Evolutionary conservation across 139 green algal species (phyloP).

Genomic region (Micromonas pusilla): DNA sequence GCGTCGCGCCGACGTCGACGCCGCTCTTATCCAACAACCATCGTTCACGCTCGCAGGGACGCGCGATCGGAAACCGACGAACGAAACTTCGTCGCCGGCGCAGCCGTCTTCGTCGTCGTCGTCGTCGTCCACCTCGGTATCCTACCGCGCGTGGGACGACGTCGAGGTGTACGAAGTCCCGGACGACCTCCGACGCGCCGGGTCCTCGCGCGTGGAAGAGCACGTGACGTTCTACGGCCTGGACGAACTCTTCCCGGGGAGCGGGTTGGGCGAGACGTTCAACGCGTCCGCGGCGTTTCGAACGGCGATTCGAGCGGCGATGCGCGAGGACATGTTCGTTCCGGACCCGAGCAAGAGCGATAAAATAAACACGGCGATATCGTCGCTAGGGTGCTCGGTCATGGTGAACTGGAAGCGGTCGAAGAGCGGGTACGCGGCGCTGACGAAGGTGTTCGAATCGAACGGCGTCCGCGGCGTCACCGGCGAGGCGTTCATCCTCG

Average conservation of each 20-base stretch:
- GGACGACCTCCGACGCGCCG: background rate
- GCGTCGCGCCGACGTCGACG: too few species aligned
- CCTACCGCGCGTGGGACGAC: slow-evolving; percentile 7
- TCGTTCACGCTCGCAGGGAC: background rate
- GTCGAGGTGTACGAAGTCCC: slow-evolving; percentile 7
- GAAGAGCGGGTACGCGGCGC: background rate
- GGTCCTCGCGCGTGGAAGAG: background rate
- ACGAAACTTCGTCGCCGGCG: background rate
- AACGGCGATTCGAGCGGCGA: background rate
- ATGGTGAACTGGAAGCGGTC: slow-evolving; percentile 11
- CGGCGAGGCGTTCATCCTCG: slow-evolving; percentile 9
- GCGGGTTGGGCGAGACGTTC: background rate
- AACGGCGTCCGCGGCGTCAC: background rate
- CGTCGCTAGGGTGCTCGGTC: background rate
- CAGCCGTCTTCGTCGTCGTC: too few species aligned
- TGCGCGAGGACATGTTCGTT: slow-evolving; percentile 22
- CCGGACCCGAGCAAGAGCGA: background rate
- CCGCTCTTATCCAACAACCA: background rate
- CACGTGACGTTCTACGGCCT: background rate
- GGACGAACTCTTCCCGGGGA: slow-evolving; percentile 18
- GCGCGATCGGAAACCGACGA: background rate
- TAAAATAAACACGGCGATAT: slow-evolving; percentile 1
- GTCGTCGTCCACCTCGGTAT: too few species aligned
- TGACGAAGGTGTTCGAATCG: slow-evolving; percentile 2
- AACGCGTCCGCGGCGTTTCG: slow-evolving; percentile 7